Percentiles rank a stretch among this genome's conserved stretches.
Conservation (phyloP, 2,329 filamentous ascomycete species). For the Polychaeton citri region DNA sequence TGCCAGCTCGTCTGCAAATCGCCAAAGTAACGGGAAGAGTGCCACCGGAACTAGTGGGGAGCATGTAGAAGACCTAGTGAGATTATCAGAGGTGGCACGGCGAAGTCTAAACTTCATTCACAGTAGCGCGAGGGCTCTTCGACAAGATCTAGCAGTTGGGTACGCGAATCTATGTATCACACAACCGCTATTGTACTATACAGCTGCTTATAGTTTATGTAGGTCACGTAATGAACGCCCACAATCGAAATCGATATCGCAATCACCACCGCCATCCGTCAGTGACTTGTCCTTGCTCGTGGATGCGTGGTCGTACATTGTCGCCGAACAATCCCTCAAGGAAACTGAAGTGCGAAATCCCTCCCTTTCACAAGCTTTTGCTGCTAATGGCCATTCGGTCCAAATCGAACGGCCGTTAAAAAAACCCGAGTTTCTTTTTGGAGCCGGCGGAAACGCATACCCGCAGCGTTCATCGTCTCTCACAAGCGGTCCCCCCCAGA, state of each 20-base stretch:
- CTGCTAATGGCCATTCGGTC: neutral
- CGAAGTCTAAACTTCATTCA: slow-evolving; percentile 76
- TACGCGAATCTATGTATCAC: slow-evolving; percentile 25
- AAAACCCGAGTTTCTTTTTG: slow-evolving; percentile 14
- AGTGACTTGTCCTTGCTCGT: slow-evolving; percentile 57
- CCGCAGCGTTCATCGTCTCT: slow-evolving; percentile 11
- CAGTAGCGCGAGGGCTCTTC: slow-evolving; percentile 63
- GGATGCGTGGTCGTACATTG: slow-evolving; percentile 63
- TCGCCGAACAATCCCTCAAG: slow-evolving; percentile 61
- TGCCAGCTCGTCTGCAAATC: slow-evolving; percentile 48
- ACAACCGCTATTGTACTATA: neutral
- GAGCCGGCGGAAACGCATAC: slow-evolving; percentile 18
- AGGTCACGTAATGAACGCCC: too few species aligned
- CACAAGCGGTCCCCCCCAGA: too few species aligned
- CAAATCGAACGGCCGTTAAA: slow-evolving; percentile 7
- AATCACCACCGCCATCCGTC: neutral
- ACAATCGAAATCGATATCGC: too few species aligned
- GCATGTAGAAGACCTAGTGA: slow-evolving; percentile 53
- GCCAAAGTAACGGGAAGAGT: slow-evolving; percentile 23
- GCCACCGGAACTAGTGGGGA: slow-evolving; percentile 17
- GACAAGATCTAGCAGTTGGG: slow-evolving; percentile 60
- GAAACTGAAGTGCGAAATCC: slow-evolving; percentile 41
- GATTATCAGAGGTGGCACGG: slow-evolving; percentile 77
- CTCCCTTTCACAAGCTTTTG: neutral
- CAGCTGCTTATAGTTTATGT: slow-evolving; percentile 10